A percentile compares a stretch with the other conserved stretches of the same genome.
Evolutionary conservation across 78 protist species (phyloP).

Genomic region (Dictyostelium intermedium): DNA sequence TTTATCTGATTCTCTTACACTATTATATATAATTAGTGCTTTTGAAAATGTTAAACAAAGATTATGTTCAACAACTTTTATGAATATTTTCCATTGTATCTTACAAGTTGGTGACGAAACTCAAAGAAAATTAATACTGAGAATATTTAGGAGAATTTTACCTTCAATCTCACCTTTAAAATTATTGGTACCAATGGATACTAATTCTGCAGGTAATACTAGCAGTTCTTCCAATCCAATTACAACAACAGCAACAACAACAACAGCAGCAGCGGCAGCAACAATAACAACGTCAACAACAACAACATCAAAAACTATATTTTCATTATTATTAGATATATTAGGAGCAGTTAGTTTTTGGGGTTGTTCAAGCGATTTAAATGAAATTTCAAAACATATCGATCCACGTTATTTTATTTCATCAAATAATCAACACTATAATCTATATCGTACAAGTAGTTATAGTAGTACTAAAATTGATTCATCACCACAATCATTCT

Average conservation of each 20-base stretch:
- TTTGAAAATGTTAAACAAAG: constrained; percentile 59
- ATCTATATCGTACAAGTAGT: constrained; percentile 23
- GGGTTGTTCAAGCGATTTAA: constrained; percentile 53
- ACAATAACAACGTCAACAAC: neutral
- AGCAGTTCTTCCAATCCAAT: too few relatives aligned
- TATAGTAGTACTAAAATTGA: constrained; percentile 52
- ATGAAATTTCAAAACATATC: constrained; percentile 48
- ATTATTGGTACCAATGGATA: constrained; percentile 18
- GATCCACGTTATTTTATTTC: constrained; percentile 70
- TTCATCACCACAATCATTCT: constrained; percentile 73
- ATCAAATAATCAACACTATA: constrained; percentile 18
- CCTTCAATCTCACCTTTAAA: constrained; percentile 41
- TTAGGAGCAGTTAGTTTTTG: constrained; percentile 68
- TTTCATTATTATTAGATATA: constrained; percentile 48
- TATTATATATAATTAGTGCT: constrained; percentile 41
- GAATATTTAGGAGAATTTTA: constrained; percentile 68
- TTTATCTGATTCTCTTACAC: constrained; percentile 24
- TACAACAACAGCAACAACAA: too few relatives aligned
- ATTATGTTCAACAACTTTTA: constrained; percentile 21
- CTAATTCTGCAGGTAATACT: neutral
- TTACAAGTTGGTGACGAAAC: constrained; percentile 75
- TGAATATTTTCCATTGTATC: constrained; percentile 55
- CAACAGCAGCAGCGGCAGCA: too few relatives aligned
- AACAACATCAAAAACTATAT: neutral
- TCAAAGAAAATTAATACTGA: constrained; percentile 44